Conservation (phyloP, 805 yeast genomes). For the Saccharomycopsis babjevae region DNA sequence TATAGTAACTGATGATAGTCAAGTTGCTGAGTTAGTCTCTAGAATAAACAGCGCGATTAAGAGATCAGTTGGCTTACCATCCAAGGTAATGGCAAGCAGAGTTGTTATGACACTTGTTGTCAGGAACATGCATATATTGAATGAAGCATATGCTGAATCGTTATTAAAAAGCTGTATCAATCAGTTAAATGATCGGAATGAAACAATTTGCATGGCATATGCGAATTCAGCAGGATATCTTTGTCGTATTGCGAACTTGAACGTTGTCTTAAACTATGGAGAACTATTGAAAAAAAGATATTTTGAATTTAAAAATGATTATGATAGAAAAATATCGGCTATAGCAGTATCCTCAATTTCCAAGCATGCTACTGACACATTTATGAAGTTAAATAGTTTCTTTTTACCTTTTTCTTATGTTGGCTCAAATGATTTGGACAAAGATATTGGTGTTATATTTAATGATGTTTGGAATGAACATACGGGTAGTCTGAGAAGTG, state of each 20-base stretch:
- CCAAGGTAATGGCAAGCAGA: conserved; percentile 76
- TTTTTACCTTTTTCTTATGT: conserved; percentile 73
- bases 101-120: conserved; percentile 50
- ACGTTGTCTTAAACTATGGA: conserved; percentile 44
- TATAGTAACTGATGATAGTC: conserved; percentile 39
- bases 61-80: conserved; percentile 77
- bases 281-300: conserved; percentile 41
- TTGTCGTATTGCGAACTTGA: conserved; percentile 49
- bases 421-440: conserved; percentile 55
- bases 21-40: conserved; percentile 39
- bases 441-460: conserved; percentile 38
- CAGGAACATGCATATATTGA: conserved; percentile 26
- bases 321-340: conserved; percentile 42
- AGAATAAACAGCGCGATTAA: conserved; percentile 43
- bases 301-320: conserved; percentile 41
- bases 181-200: conserved; percentile 63
- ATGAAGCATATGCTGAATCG: conserved; percentile 47
- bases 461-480: conserved; percentile 68
- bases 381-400: conserved; percentile 48
- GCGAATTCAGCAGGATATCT: conserved; percentile 75
- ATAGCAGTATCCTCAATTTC: conserved; percentile 56
- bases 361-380: conserved; percentile 57
- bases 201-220: conserved; percentile 61
- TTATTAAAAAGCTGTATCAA: conserved; percentile 46
- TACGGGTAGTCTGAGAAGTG: conserved; percentile 61